Percentiles rank a stretch among this genome's conserved stretches.
phyloP scores from a whole-genome alignment of 2,329 filamentous ascomycete species.

The Cercospora sesami region DNA sequence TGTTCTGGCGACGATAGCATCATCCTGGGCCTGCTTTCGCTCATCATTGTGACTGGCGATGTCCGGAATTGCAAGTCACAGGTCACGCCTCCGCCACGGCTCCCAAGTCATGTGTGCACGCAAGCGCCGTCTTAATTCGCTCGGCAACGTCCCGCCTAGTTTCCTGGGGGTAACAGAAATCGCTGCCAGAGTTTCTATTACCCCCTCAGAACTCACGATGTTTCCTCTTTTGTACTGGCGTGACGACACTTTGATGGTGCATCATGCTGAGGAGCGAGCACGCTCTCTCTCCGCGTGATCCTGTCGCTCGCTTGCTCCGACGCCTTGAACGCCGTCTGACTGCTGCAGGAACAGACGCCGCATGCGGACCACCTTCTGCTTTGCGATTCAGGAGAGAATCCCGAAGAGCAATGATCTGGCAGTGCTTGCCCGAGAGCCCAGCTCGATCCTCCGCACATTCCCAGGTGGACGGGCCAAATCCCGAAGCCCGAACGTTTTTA shows the following conservation, averaged over 20 bases:
- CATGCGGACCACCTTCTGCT: neutral
- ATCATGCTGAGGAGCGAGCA: constrained; percentile 6
- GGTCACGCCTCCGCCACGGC: constrained; percentile 15
- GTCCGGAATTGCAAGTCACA: neutral
- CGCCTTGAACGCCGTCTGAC: neutral
- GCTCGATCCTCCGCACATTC: neutral
- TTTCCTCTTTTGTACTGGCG: neutral
- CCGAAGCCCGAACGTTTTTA: neutral
- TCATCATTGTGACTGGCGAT: neutral
- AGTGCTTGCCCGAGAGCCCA: neutral
- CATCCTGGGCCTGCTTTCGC: constrained; percentile 25
- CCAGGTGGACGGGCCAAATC: neutral
- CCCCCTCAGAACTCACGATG: constrained; percentile 11
- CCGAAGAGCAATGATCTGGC: neutral
- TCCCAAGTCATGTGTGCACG: constrained; percentile 20
- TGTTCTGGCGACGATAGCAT: constrained; percentile 22
- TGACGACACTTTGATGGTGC: constrained; percentile 10
- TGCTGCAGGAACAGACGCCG: constrained; percentile 11
- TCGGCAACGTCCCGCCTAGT: constrained; percentile 19
- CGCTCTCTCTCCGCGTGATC: constrained; percentile 13
- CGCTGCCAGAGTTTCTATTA: constrained; percentile 7
- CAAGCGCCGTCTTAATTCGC: constrained; percentile 16
- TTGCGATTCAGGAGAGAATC: neutral
- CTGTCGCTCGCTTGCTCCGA: neutral
- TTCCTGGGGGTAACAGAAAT: constrained; percentile 9